Evolutionary conservation across 2,329 filamentous ascomycete species (phyloP).

Genomic region (Rhynchosporium graminicola): DNA sequence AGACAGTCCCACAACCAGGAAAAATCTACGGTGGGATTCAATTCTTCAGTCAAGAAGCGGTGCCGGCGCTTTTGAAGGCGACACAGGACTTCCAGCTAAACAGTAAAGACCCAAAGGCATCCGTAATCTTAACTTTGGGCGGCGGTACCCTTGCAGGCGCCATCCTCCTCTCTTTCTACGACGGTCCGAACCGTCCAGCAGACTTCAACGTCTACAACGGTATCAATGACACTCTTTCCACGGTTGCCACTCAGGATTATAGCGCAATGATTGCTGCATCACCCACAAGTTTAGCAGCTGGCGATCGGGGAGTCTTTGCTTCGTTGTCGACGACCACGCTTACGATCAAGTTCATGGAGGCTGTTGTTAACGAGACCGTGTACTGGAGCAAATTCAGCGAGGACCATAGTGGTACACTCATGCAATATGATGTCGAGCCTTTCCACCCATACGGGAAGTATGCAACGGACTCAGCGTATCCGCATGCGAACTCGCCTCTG

Average conservation of each 20-base stretch:
- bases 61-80: background rate
- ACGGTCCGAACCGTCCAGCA: background rate
- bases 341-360: background rate
- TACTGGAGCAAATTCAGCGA: background rate
- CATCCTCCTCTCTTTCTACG: slow-evolving; percentile 1
- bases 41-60: background rate
- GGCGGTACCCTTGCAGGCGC: background rate
- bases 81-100: background rate
- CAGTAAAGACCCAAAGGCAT: slow-evolving; percentile 1
- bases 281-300: background rate
- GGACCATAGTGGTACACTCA: background rate
- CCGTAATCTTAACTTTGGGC: background rate
- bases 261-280: background rate
- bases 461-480: slow-evolving; percentile 1
- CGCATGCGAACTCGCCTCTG: background rate
- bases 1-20: slow-evolving; percentile 2
- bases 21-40: background rate
- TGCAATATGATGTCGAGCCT: slow-evolving; percentile 5
- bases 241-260: background rate
- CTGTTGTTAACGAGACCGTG: background rate
- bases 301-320: background rate
- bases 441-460: background rate
- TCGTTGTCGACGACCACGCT: background rate
- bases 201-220: background rate
- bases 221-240: background rate